phyloP scores from a whole-genome alignment of 1,139 yeast genomes.

The Petasospora rhodanensis region DNA sequence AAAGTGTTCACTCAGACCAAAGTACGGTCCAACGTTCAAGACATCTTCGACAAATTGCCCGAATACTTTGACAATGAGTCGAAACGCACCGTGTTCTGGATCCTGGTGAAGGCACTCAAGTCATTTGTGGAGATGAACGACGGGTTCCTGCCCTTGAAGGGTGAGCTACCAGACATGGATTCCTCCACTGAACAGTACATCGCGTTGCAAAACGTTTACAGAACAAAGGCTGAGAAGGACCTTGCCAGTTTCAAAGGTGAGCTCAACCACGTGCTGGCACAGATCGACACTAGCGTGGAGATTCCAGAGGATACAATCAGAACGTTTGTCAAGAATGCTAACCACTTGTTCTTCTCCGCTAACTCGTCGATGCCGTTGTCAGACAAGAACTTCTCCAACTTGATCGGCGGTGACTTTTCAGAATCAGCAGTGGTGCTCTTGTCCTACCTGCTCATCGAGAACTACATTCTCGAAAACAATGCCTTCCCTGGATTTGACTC shows the following conservation, averaged over 20 bases:
- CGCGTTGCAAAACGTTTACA: constrained; percentile 52
- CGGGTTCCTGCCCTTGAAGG: constrained; percentile 62
- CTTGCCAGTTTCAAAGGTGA: constrained; percentile 33
- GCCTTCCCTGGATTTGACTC: constrained; percentile 12
- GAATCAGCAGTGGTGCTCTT: constrained; percentile 23
- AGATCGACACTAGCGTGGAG: constrained; percentile 25
- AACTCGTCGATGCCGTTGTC: constrained; percentile 7
- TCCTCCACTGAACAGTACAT: constrained; percentile 66
- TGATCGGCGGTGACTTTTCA: neutral
- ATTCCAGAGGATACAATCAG: constrained; percentile 37
- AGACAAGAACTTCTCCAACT: constrained; percentile 6
- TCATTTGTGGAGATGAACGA: constrained; percentile 40
- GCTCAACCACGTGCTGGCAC: constrained; percentile 35
- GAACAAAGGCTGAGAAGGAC: constrained; percentile 53
- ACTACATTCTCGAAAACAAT: constrained; percentile 5
- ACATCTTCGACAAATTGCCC: constrained; percentile 31
- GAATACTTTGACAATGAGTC: constrained; percentile 2
- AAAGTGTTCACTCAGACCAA: constrained; percentile 36
- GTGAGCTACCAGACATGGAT: constrained; percentile 85
- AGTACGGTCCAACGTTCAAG: constrained; percentile 27
- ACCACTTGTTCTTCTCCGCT: constrained; percentile 34
- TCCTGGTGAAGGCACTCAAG: constrained; percentile 51
- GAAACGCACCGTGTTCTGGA: constrained; percentile 47
- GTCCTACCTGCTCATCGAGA: constrained; percentile 24
- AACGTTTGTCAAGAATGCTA: constrained; percentile 57